Percentiles rank a stretch among this genome's conserved stretches.
These are phyloP conservation scores for Myrica gale DNA, from an alignment of 306 rosid genomes.

Conservation along the genomic window DNA sequence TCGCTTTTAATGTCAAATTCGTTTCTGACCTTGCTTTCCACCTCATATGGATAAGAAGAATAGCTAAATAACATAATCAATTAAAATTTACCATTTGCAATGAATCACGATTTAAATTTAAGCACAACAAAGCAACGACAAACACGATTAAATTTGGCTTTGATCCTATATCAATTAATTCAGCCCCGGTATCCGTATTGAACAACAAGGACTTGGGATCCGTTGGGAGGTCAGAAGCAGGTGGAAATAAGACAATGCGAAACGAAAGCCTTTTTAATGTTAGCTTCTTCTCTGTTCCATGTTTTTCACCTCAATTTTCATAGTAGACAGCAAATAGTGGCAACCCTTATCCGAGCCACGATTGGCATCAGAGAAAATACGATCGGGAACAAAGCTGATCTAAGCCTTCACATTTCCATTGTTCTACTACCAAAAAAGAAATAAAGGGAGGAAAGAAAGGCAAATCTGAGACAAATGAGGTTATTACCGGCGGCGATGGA, in stretches of 20 bases:
- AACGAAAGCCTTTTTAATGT: not conserved
- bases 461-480: not conserved
- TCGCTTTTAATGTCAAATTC: not conserved
- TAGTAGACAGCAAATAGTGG: too few relatives aligned
- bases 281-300: not conserved
- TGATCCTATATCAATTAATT: not conserved
- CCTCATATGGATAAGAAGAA: not conserved
- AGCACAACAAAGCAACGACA: not conserved
- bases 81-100: not conserved
- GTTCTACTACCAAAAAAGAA: not conserved
- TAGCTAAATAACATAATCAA: not conserved
- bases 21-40: not conserved
- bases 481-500: slow-evolving; percentile 51
- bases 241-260: not conserved
- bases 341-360: too few relatives aligned
- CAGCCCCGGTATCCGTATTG: not conserved
- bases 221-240: not conserved
- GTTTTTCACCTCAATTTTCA: not conserved
- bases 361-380: too few relatives aligned
- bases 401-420: not conserved
- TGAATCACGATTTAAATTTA: not conserved
- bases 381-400: too few relatives aligned
- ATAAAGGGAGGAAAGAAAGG: not conserved
- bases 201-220: not conserved
- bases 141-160: not conserved